Conservation (phyloP, 768 basidiomycete genomes). For the Trametes maxima region DNA sequence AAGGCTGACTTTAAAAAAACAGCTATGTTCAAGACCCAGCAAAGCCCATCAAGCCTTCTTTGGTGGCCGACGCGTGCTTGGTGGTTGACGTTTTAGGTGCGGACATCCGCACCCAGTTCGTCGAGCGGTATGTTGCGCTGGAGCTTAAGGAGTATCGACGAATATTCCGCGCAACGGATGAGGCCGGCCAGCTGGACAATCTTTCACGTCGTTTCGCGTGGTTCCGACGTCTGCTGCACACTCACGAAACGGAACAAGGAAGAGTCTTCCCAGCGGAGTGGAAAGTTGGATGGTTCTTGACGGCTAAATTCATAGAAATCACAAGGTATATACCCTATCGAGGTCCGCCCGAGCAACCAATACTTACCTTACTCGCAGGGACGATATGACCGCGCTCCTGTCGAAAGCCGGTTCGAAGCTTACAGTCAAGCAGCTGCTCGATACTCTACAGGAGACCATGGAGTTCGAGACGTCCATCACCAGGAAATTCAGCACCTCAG, state of each 20-base stretch:
- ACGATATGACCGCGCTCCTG: constrained; percentile 80
- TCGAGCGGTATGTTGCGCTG: constrained; percentile 87
- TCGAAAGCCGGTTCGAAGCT: constrained; percentile 76
- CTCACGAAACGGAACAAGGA: constrained; percentile 86
- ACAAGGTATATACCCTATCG: constrained; percentile 61
- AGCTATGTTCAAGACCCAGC: constrained; percentile 80
- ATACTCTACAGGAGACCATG: constrained; percentile 80
- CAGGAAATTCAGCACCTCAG: constrained; percentile 81
- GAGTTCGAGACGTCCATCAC: constrained; percentile 87
- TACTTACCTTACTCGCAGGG: constrained; percentile 45
- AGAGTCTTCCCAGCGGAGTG: constrained; percentile 83
- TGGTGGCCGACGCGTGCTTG: constrained; percentile 82
- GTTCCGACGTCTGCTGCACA: constrained; percentile 84
- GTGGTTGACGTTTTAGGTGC: constrained; percentile 87
- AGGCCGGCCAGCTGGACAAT: constrained; percentile 97
- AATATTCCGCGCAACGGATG: constrained; percentile 91
- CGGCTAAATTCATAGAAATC: constrained; percentile 87
- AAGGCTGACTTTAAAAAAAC: not conserved
- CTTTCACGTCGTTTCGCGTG: constrained; percentile 91
- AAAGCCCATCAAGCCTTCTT: constrained; percentile 61
- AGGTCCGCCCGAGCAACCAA: not conserved
- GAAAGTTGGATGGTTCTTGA: constrained; percentile 81
- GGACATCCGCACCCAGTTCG: constrained; percentile 78
- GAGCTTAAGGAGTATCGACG: constrained; percentile 95
- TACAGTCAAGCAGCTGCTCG: constrained; percentile 78